Evolutionary conservation across 2,329 filamentous ascomycete species (phyloP), one percentile per base, ranked within the genome.

Genomic region (Colletotrichum cordylinicola): DNA sequence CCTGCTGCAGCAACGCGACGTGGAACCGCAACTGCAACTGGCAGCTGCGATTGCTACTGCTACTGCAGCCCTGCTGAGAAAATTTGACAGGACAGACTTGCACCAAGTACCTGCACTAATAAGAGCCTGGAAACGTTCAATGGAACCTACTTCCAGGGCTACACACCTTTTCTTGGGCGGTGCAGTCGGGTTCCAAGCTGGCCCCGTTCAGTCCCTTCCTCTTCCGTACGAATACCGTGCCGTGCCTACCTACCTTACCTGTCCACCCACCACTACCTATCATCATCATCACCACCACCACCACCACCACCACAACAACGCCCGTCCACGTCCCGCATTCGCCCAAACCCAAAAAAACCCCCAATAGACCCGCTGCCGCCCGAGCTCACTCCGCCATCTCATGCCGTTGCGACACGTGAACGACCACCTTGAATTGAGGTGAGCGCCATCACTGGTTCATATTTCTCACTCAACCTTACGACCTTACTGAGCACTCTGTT

Each of bases 381-480:
- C 74, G 74, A 70, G 64, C 70, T 55, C 69, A 72, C 35, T 68
- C 65, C 64, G 48, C 66, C 74, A 74, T 76, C 70, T 60, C 70
- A 76, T 65, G 58, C 70, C 61, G 37, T 43, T 74, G 64, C 74
- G 58, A 68, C 64, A 75, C 64, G 70, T 75, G 69, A 75, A 73
- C 70, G 62, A 73, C 64, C 56, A 75, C 27, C 48, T 69, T 24
- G 33, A 55, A 37, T 37, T 65, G 33, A 24, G 58, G 58, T 33
- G 55, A 68, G 70, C 56, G 70, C 43, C 48, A 58, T 70, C 18
- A 60, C 73, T 68, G 56, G 61, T 65, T 56, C 39, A 16, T 16
- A 52, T 18, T 55, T 37, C 31, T 58, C 69, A 66, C 64, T 65
- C 60, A 64, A 48, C 48, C 67, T 70, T 61, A 33, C 56, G 24